Evolutionary conservation across 768 basidiomycete genomes (phyloP), one percentile per base, ranked within the genome.

Genomic region (Tulasnella sp.): DNA sequence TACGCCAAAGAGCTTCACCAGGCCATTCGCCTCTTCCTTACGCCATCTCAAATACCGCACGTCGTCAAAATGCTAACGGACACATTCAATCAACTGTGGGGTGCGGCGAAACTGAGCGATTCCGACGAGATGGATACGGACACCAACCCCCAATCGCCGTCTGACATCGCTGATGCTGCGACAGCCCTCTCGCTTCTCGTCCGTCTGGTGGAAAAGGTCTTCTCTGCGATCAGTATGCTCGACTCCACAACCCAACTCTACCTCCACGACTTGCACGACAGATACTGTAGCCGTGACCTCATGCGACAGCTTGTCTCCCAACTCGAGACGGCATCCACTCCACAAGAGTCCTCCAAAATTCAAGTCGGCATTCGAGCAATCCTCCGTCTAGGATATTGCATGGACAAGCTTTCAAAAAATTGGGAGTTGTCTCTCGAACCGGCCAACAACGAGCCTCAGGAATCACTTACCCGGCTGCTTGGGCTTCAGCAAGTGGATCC

Each of bases 11-110:
- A 83, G 73, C 86, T 95, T 46, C 86, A 88, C 0, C 88, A 86
- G 82, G 88, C 88, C 3, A 83, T 91, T 19, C 85, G 85, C 42
- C 86, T 84, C 38, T 93, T 90, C 82, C 85, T 93, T 73, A 91
- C 91, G 0, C 88, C 90, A 3, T 87, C 86, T 18, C 92, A 93
- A 84, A 86, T 87, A 18, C 76, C 86, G 0, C 83, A 85, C 1
- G 85, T 85, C 4, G 83, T 88, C 0, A 80, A 85, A 58, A 82
- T 81, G 21, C 82, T 89, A 8, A 48, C 4, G 4, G 40, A 48
- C 16, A 68, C 31, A 12, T 68, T 68, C 1, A 36, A 68, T 8
- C 27, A 27, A 19, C 18, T 68, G 27, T 68, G 62, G 62, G 31
- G 62, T 0, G 31, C 36, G 14, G 62, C 34, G 18, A 12, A 68